Percentiles rank a stretch among this genome's conserved stretches.
These are phyloP conservation scores for Chlamydomonas reinhardtii DNA, from an alignment of 163 green algal genomes.

Conservation along the genomic window DNA sequence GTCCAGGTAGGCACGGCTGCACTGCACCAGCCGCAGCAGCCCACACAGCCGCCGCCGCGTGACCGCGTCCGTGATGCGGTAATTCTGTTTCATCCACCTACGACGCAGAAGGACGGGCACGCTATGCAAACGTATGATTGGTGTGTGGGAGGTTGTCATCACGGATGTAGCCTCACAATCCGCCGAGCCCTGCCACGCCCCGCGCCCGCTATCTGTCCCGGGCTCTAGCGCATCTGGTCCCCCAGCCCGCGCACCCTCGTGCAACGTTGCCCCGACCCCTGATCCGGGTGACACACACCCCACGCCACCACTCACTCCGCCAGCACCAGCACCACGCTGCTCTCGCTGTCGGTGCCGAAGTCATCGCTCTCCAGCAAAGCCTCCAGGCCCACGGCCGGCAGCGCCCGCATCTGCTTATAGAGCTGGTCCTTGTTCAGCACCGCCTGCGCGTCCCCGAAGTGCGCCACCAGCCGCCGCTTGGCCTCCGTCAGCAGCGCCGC, in stretches of 20 bases:
- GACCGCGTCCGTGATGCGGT: background rate
- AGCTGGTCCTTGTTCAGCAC: background rate
- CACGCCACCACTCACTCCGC: background rate
- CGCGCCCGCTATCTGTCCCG: too few relatives aligned
- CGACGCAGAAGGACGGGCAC: too few relatives aligned
- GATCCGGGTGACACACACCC: too few relatives aligned
- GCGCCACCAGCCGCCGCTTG: background rate
- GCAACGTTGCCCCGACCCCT: too few relatives aligned
- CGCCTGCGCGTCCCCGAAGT: background rate
- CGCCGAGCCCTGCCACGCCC: too few relatives aligned
- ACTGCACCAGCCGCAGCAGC: background rate
- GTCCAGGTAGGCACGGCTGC: background rate
- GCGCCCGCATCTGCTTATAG: background rate
- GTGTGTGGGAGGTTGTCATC: too few relatives aligned
- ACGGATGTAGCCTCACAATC: too few relatives aligned
- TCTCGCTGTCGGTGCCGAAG: constrained; percentile 5
- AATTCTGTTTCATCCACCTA: background rate
- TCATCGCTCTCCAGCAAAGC: background rate
- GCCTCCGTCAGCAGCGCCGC: background rate
- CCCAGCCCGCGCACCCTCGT: too few relatives aligned
- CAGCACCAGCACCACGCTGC: background rate
- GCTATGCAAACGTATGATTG: too few relatives aligned
- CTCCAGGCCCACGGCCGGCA: background rate
- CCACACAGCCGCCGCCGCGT: background rate
- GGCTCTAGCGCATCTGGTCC: too few relatives aligned